Base-by-base conservation (phyloP, 208 protist genomes). In the Trypanosoma congolense region DNA sequence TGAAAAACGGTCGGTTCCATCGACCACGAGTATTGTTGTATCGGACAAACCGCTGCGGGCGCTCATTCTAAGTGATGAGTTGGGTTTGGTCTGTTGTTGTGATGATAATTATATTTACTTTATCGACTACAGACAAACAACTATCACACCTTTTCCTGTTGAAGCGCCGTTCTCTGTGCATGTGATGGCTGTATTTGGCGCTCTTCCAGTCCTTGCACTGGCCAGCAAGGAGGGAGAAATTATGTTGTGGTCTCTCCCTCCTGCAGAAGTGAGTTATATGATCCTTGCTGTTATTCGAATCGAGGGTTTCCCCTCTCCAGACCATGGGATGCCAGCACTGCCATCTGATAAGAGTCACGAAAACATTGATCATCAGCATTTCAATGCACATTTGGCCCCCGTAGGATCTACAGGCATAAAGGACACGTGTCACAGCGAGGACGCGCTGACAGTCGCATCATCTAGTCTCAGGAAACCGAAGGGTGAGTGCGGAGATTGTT, bases 181-280 rank as follows among this genome's bases (percentile, higher is more conserved):
- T 29, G 30, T 41, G 28, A 51, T 83, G 44, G 30, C 29, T 16
- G 70, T 91, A 35, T 61, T 87, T 14, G 77, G 67, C 10, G 44
- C 24, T 24, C 64, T 71, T 6, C 67, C 73, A n/a, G 58, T 77
- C 0, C 43, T 86, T 41, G 67, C 70, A 41, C 75, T 69, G 9
- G 70, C 65, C 33, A 70, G 80, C 59, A 67, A 66, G 1, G 58
- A 69, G 26, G 74, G 72, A 3, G 55, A 77, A 12, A 49, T 85
- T 19, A 50, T 63, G 10, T 49, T 83, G 16, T 87, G 83, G 80
- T 77, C 71, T 3, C 75, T 65, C 30, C 75, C 80, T 4, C 80
- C 79, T 1, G 60, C 56, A 18, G 47, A 70, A 49, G 75, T 68
- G 52, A 57, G 62, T 29, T 75, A 83, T 38, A 38, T 57, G 19